Base-by-base conservation (phyloP, 2,329 filamentous ascomycete species). In the Diaporthe eres region DNA sequence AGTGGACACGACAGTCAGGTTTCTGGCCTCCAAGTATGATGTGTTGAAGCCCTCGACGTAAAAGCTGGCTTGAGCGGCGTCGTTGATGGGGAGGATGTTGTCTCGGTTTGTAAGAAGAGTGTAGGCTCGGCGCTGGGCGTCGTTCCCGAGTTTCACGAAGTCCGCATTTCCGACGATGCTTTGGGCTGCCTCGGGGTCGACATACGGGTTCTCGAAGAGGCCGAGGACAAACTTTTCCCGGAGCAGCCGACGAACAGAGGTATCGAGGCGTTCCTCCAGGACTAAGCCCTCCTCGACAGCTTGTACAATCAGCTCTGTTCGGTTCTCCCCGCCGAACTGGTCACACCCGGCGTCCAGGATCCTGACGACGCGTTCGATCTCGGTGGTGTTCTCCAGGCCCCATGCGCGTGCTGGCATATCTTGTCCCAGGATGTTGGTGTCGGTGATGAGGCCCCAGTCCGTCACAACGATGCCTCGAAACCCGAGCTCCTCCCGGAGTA, bases 361-460 rank as follows among this genome's bases (percentile, higher is more conserved):
- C 75, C 81, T 85, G n/a, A 80, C 82, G 4, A 81, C 84, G 17
- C 87, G 82, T 74, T 89, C 82, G 1, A 85, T 78, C 74, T 84
- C 86, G 28, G 79, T 85, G 4, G 87, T 79, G 68, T 85, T 79
- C 76, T 90, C 87, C 0, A 86, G 82, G 1, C 88, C 88, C 88
- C 88, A 90, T 4, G 86, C 86, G 10, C 87, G 84, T 0, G 87
- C 86, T 0, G 85, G 86, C 84, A 88, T 85, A 37, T 85, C 81
- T 77, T 88, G 84, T 0, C 86, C 87, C 0, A 78, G 39, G 31
- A 88, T 85, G 0, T 80, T 75, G 0, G 79, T 79, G 58, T 88
- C 86, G 0, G 88, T 89, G 31, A 90, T 83, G 1, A 90, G 82
- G 1, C 88, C 87, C 88, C 88, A 90, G 76, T 90, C 88, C 0